Percentiles rank a stretch among this genome's conserved stretches.
Evolutionary conservation across 129 eudicot species (phyloP).

Genomic region (Gnaphalium uliginosum): DNA sequence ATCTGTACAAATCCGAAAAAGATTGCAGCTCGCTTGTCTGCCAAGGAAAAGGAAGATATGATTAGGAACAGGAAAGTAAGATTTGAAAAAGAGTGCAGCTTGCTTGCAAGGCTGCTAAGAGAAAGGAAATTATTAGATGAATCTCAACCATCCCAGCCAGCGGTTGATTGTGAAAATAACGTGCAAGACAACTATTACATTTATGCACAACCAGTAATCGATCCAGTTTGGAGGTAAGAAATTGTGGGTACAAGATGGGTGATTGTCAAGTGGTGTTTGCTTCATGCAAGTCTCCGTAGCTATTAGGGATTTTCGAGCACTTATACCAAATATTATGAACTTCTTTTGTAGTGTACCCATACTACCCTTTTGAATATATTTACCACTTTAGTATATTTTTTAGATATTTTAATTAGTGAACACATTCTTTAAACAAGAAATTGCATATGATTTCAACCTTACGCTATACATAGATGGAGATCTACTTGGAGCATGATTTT

Average conservation of each 20-base stretch:
- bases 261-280: background rate
- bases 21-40: background rate
- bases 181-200: background rate
- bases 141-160: background rate
- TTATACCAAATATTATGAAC: background rate
- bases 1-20: background rate
- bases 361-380: background rate
- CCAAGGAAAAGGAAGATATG: background rate
- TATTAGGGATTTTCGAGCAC: background rate
- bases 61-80: background rate
- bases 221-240: slow-evolving; percentile 51
- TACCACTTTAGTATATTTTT: background rate
- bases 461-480: too few relatives aligned
- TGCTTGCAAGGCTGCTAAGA: too few relatives aligned
- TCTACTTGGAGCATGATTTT: background rate
- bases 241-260: background rate
- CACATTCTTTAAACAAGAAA: background rate
- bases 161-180: background rate
- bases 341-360: background rate
- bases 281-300: background rate
- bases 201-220: slow-evolving; percentile 39
- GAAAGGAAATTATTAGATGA: background rate
- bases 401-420: background rate
- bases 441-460: background rate
- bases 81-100: background rate